Percentiles rank a stretch among this genome's conserved stretches.
Conservation (phyloP, 2,329 filamentous ascomycete species). For the Taxawa tesnikishii region DNA sequence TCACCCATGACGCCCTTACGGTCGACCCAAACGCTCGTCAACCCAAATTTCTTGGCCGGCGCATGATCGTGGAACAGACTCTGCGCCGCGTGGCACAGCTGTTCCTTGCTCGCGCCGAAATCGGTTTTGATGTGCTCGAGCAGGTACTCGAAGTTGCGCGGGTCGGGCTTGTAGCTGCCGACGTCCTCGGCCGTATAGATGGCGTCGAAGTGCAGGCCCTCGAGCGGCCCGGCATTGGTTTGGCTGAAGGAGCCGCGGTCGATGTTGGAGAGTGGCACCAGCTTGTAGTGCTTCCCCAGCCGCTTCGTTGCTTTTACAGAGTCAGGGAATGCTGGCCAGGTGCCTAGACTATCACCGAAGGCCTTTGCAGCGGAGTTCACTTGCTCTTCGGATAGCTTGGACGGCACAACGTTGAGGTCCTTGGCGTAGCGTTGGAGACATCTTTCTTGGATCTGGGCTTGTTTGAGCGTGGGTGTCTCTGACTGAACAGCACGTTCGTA, state of each 20-base stretch:
- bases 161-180: slow-evolving; percentile 57
- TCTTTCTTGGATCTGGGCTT: slow-evolving; percentile 39
- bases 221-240: slow-evolving; percentile 37
- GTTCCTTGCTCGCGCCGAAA: slow-evolving; percentile 42
- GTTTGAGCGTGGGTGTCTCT: slow-evolving; percentile 44
- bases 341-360: slow-evolving; percentile 41
- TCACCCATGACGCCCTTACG: slow-evolving; percentile 1
- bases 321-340: slow-evolving; percentile 47
- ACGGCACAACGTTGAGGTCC: slow-evolving; percentile 31
- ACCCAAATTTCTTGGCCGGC: slow-evolving; percentile 47
- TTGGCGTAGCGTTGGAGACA: slow-evolving; percentile 17
- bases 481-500: slow-evolving; percentile 39
- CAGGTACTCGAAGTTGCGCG: slow-evolving; percentile 54
- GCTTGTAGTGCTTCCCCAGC: slow-evolving; percentile 40
- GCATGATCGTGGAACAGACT: slow-evolving; percentile 56
- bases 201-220: slow-evolving; percentile 46
- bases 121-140: slow-evolving; percentile 39
- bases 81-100: slow-evolving; percentile 48
- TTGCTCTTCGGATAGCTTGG: slow-evolving; percentile 33
- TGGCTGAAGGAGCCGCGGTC: slow-evolving; percentile 40
- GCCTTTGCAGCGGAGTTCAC: slow-evolving; percentile 27
- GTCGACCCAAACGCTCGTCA: slow-evolving; percentile 46
- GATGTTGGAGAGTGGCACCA: slow-evolving; percentile 51
- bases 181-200: slow-evolving; percentile 61
- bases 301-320: slow-evolving; percentile 40